phyloP scores from a whole-genome alignment of 805 yeast species.

The Clavispora asparagi region DNA sequence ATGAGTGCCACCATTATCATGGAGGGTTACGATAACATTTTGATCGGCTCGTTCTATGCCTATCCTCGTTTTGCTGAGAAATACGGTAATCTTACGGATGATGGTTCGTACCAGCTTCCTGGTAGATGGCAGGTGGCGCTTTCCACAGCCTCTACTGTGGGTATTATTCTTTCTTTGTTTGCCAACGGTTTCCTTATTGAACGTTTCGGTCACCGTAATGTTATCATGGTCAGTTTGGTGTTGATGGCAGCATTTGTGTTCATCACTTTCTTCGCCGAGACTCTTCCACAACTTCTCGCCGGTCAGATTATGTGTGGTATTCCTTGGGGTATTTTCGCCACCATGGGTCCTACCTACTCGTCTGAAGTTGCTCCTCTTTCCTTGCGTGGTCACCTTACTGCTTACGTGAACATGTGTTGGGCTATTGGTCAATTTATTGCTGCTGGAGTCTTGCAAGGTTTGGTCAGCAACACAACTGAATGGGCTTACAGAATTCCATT shows the following conservation, averaged over 20 bases:
- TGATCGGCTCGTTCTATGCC: conserved; percentile 8
- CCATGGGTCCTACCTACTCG: conserved; percentile 50
- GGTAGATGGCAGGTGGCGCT: conserved; percentile 20
- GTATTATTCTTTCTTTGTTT: conserved; percentile 38
- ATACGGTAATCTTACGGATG: conserved; percentile 1
- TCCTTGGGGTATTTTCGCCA: conserved; percentile 54
- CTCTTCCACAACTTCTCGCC: conserved; percentile 30
- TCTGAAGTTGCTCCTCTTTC: conserved; percentile 52
- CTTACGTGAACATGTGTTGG: conserved; percentile 50
- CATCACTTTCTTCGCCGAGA: conserved; percentile 43
- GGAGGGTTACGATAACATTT: conserved; percentile 11
- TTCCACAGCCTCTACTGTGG: conserved; percentile 15
- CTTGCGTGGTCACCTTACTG: conserved; percentile 45
- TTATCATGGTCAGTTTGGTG: conserved; percentile 23
- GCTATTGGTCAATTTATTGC: conserved; percentile 53
- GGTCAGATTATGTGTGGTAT: conserved; percentile 44
- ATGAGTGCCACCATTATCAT: conserved; percentile 8
- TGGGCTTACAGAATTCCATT: conserved; percentile 50
- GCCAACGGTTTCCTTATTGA: conserved; percentile 40
- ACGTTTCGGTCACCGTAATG: conserved; percentile 38
- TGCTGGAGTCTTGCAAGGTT: conserved; percentile 45
- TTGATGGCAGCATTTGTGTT: conserved; percentile 37
- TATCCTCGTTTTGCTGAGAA: conserved; percentile 6
- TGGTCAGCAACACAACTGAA: conserved; percentile 15
- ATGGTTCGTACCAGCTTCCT: conserved; percentile 3